A percentile compares a stretch with the other conserved stretches of the same genome.
These are phyloP conservation scores for Trichosanthes truncata DNA, from an alignment of 306 rosid species.

Conservation along the genomic window DNA sequence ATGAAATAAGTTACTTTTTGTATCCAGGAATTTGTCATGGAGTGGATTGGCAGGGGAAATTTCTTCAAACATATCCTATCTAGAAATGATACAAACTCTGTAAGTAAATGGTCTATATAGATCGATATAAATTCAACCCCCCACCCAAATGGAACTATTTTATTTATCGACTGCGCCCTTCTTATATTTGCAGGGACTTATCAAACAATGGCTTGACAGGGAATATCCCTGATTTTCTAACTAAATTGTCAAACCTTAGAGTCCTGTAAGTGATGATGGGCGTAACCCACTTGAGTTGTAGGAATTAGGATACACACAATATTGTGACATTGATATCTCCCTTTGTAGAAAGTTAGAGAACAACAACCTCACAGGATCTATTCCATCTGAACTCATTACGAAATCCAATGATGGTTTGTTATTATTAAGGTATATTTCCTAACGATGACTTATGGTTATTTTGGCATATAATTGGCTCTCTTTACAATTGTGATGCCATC, in stretches of 20 bases:
- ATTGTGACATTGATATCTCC: not conserved
- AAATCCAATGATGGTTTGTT: no score
- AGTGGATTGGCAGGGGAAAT: slow-evolving; percentile 32
- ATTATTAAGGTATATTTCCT: not conserved
- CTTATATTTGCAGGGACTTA: slow-evolving; percentile 2
- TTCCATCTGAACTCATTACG: not conserved
- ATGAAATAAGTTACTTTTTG: not conserved
- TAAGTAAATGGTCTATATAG: slow-evolving; percentile 20
- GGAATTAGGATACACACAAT: not conserved
- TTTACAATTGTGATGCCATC: not conserved
- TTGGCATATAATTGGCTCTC: no score
- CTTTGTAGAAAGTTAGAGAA: not conserved
- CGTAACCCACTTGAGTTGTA: not conserved
- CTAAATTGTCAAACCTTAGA: not conserved
- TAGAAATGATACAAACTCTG: slow-evolving; percentile 21
- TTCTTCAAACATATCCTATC: slow-evolving; percentile 14
- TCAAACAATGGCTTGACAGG: not conserved
- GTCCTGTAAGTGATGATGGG: not conserved
- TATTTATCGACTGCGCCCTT: not conserved
- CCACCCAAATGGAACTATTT: not conserved
- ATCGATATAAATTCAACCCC: not conserved
- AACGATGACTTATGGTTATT: not conserved
- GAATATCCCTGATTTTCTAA: not conserved
- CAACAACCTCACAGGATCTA: not conserved
- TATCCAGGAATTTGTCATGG: slow-evolving; percentile 28